Evolutionary conservation across 495 filamentous ascomycete species (phyloP), one percentile per base, ranked within the genome.

Genomic region (Neurospora africana): DNA sequence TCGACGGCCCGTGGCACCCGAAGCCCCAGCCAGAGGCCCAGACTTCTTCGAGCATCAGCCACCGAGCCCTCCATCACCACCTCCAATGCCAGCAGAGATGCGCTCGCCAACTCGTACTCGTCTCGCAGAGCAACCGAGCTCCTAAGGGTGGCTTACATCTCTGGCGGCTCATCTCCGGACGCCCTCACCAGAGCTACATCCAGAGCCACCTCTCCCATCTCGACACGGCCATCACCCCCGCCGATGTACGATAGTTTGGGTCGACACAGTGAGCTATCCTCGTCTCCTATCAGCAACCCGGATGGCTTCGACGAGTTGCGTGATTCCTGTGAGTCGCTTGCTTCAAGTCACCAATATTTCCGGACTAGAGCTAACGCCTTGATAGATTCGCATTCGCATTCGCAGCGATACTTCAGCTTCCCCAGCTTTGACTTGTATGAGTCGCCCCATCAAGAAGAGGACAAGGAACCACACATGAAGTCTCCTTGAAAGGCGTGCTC

Each of bases 11-110:
- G 27, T 65, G 53, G 53, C 15, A 65, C 77, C n/a, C 75, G 78
- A 35, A 78, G 76, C 73, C 38, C 53, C 73, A 74, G 79, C 73
- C 73, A 77, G 70, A 81, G 85, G 72, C 86, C 86, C 58, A 82
- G 82, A 69, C 80, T 88, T 37, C 80, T 87, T 69, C 81, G 86
- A 61, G 81, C 85, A 19, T 78, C 81, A 53, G 86, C 84, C 39
- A 88, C 86, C 37, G 84, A 85, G 72, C 85, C 86, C 0, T 85
- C 84, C 44, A 85, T 88, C 72, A 86, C 84, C n/a, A 84, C 83
- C 2, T 86, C 85, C 70, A 86, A 86, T 72, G 82, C 84, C 58
- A 84, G 82, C 73, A 81, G 81, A 70, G 83, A 83, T 39, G 78
- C 86, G 43, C 77, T 86, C 43, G 82, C 84, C 21, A 83, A 75